A percentile compares a stretch with the other conserved stretches of the same genome.
phyloP scores from a whole-genome alignment of 345 rosid genomes.

The Balakata baccata region DNA sequence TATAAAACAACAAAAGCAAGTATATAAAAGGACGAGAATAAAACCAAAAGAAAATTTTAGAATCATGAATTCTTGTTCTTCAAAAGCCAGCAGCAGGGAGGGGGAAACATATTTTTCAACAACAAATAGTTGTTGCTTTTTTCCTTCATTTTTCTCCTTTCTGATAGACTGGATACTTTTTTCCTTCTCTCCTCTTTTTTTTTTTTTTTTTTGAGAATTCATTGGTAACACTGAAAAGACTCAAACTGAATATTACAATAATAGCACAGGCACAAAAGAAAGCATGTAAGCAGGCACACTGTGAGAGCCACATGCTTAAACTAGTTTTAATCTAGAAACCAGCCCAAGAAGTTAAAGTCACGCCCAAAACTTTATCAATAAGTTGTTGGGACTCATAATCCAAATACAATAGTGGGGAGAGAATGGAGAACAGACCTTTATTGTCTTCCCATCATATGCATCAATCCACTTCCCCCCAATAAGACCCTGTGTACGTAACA shows the following conservation, averaged over 20 bases:
- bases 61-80: background rate
- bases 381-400: background rate
- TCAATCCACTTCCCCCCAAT: conserved; percentile 87
- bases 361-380: background rate
- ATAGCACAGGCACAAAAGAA: background rate
- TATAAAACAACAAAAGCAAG: background rate
- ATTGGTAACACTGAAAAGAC: background rate
- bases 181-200: background rate
- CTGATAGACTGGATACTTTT: no score
- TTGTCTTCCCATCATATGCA: conserved; percentile 65
- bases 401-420: background rate
- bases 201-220: background rate
- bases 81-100: background rate
- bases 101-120: background rate
- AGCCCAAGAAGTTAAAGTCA: background rate
- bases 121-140: background rate
- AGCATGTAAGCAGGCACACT: background rate
- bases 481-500: conserved; percentile 65
- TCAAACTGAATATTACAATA: background rate
- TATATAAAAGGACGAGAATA: background rate
- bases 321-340: background rate
- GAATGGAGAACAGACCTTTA: conserved; percentile 41
- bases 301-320: background rate
- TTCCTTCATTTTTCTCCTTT: background rate
- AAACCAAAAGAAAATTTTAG: background rate